These are phyloP conservation scores for Debaryomyces robertsiae DNA, from an alignment of 1,139 yeast species.

Conservation along the genomic window DNA sequence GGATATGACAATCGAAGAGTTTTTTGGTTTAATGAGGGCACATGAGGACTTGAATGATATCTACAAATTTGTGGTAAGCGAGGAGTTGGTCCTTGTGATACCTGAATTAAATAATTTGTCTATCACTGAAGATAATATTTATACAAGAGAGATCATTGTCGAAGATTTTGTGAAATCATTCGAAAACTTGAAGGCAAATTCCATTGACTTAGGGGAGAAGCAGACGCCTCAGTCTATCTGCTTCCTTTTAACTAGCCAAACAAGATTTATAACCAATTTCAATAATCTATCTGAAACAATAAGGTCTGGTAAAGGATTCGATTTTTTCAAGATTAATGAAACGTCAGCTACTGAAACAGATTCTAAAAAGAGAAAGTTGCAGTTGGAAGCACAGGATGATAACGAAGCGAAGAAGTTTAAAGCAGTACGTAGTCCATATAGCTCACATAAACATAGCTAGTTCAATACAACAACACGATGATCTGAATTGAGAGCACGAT, in stretches of 20 bases:
- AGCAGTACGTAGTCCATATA: slow-evolving; percentile 10
- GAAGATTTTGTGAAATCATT: slow-evolving; percentile 37
- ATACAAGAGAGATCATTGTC: slow-evolving; percentile 32
- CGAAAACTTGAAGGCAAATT: slow-evolving; percentile 26
- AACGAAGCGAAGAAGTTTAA: background rate
- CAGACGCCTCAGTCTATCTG: slow-evolving; percentile 25
- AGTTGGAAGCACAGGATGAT: too few relatives aligned
- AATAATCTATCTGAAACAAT: slow-evolving; percentile 29
- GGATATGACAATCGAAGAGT: slow-evolving; percentile 24
- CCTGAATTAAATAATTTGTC: slow-evolving; percentile 34
- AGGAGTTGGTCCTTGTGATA: slow-evolving; percentile 36
- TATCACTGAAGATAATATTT: slow-evolving; percentile 45
- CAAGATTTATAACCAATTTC: slow-evolving; percentile 37
- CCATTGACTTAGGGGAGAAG: slow-evolving; percentile 17
- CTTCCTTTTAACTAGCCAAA: slow-evolving; percentile 28
- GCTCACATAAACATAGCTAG: slow-evolving; percentile 3
- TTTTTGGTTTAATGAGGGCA: slow-evolving; percentile 30
- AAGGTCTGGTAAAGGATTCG: slow-evolving; percentile 27
- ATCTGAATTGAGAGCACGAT: too few relatives aligned
- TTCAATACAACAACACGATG: background rate
- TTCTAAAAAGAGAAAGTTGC: too few relatives aligned
- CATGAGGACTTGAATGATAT: slow-evolving; percentile 33
- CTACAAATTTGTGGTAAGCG: slow-evolving; percentile 26
- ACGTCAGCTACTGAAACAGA: too few relatives aligned
- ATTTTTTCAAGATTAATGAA: slow-evolving; percentile 7